These are phyloP conservation scores for Daldinia concentrica DNA, from an alignment of 495 filamentous ascomycete species.

Conservation along the genomic window DNA sequence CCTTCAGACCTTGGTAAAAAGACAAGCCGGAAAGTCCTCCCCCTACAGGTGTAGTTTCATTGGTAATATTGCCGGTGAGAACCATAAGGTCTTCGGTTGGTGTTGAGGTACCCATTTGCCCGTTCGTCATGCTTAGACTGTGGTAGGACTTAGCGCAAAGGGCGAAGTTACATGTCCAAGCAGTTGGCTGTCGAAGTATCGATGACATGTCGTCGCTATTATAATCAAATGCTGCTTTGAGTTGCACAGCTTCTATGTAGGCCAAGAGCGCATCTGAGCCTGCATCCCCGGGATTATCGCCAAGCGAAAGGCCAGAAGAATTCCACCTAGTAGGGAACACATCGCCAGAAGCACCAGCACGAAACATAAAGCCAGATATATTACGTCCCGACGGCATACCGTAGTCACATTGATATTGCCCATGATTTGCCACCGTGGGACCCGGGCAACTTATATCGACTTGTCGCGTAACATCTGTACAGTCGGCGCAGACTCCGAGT, in stretches of 20 bases:
- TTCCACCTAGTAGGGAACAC: conserved; percentile 12
- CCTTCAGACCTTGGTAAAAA: background rate
- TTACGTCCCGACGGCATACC: conserved; percentile 1
- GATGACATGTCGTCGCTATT: background rate
- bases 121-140: background rate
- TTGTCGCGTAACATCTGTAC: background rate
- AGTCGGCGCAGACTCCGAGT: conserved; percentile 3
- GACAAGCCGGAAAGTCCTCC: background rate
- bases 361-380: background rate
- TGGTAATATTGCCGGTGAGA: background rate
- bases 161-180: background rate
- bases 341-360: background rate
- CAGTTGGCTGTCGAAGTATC: background rate
- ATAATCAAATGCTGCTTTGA: background rate
- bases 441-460: conserved; percentile 2
- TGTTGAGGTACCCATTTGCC: background rate
- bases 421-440: background rate
- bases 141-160: conserved; percentile 2
- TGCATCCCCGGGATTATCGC: background rate
- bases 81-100: background rate
- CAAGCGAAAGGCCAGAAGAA: background rate
- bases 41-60: background rate
- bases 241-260: background rate
- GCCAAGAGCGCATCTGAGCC: background rate
- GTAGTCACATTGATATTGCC: conserved; percentile 9